These are phyloP conservation scores for Croton laevigatus DNA, from an alignment of 441 rosid genomes.

Conservation along the genomic window DNA sequence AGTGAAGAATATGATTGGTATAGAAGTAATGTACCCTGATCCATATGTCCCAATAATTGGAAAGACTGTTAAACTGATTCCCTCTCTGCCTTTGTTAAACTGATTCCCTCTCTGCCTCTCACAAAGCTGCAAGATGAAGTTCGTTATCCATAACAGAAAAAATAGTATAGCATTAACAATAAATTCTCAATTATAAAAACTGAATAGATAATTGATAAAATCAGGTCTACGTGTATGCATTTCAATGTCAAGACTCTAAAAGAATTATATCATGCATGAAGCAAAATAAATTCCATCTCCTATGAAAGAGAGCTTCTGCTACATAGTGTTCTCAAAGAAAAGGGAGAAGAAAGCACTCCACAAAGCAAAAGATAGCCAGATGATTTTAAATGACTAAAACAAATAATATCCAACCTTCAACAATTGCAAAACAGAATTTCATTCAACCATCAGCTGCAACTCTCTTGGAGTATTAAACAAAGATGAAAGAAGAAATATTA, in stretches of 20 bases:
- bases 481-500: background rate
- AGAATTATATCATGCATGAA: background rate
- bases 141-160: background rate
- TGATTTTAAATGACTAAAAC: background rate
- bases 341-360: background rate
- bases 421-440: background rate
- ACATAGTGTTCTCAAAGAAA: background rate
- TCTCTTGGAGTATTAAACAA: background rate
- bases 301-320: background rate
- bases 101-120: constrained; percentile 22
- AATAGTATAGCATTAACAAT: background rate
- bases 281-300: background rate
- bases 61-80: constrained; percentile 10
- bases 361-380: background rate
- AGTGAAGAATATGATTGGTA: background rate
- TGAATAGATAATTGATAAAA: background rate
- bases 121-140: constrained; percentile 28
- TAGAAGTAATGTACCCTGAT: constrained; percentile 28
- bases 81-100: constrained; percentile 16
- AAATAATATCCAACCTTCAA: background rate
- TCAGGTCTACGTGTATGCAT: background rate
- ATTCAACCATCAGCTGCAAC: constrained; percentile 6
- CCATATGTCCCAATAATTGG: constrained; percentile 26
- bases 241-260: background rate
- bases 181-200: background rate